Evolutionary conservation across 1,139 yeast genomes (phyloP), one percentile per base, ranked within the genome.

Genomic region (Saccharomyces uvarum): DNA sequence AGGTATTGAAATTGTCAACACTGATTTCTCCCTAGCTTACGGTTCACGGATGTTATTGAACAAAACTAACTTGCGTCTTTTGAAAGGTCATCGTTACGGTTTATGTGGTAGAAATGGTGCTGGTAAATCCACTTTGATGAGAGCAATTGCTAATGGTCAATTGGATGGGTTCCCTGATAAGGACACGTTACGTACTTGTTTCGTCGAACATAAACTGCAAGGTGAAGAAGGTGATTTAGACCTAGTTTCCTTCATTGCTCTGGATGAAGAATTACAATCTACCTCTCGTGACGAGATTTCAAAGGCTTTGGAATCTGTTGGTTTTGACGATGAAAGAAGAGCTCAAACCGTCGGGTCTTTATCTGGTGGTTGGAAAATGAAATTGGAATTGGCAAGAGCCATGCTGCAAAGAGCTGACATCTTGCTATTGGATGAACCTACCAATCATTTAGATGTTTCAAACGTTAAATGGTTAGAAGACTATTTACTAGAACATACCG

Each of bases 281-380:
- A 85, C 84, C 59, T 80, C 82, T 19, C 78, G 76, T 56, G 83
- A 81, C 11, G 95, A 86, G 53, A 89, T 93, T 68, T 73, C 93
- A 27, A 70, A 70, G 2, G 97, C 97, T 29, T 79, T 93, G 60
- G 81, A 75, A 51, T 82, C 82, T 54, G 98, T 93, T 70, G 99
- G 98, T 2, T 93, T 93, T 73, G 85, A 95, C 60, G 93, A 86
- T 52, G 95, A 86, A 69, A 83, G 97, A 77, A 81, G 95, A 67
- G 78, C 80, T 33, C 97, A 91, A 74, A 81, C 88, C 53, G 97
- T 93, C 58, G 97, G 97, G 48, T 88, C 98, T 1, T 78, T 93
- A 60, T 89, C 97, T 56, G 99, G 99, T 73, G 99, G 99, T 71
- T 90, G 97, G 97, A 93, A 93, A 75, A 93, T 93, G 99, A 93